Conservation (phyloP, 2,329 filamentous ascomycete genomes). For the Emmonsiellopsis sp. region DNA sequence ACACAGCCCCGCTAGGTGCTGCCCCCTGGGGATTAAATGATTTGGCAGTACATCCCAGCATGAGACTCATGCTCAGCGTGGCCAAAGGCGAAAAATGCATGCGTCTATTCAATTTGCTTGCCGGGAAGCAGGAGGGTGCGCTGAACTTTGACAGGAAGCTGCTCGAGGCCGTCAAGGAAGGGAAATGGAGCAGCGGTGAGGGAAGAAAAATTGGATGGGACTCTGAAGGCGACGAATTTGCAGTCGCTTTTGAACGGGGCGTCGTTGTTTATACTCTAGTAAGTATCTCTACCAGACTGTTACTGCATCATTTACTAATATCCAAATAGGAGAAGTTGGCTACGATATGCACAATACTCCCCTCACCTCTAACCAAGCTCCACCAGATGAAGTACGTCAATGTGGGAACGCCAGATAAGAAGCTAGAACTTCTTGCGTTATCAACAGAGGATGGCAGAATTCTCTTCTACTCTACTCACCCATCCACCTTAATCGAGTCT, state of each 20-base stretch:
- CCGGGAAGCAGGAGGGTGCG: conserved; percentile 88
- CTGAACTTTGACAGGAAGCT: conserved; percentile 71
- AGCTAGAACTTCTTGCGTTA: conserved; percentile 55
- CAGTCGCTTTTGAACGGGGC: conserved; percentile 80
- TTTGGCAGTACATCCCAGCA: conserved; percentile 89
- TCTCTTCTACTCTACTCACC: conserved; percentile 66
- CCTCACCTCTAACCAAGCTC: conserved; percentile 63
- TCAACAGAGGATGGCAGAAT: conserved; percentile 88
- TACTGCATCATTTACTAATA: conserved; percentile 8
- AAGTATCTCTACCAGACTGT: conserved; percentile 16
- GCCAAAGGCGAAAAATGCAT: conserved; percentile 83
- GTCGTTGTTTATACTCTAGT: conserved; percentile 73
- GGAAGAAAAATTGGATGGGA: conserved; percentile 78
- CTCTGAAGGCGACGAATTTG: conserved; percentile 67
- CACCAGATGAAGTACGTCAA: conserved; percentile 69
- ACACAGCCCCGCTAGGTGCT: conserved; percentile 73
- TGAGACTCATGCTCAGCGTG: conserved; percentile 93
- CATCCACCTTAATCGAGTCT: conserved; percentile 20
- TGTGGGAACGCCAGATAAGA: conserved; percentile 31
- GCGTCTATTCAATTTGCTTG: conserved; percentile 93
- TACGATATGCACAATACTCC: conserved; percentile 63
- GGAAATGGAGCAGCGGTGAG: conserved; percentile 68
- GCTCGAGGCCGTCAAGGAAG: conserved; percentile 66
- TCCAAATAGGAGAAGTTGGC: conserved; percentile 52
- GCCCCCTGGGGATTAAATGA: conserved; percentile 85